Evolutionary conservation across 202 grass and related monocot species (phyloP).

Genomic region (Setaria viridis): DNA sequence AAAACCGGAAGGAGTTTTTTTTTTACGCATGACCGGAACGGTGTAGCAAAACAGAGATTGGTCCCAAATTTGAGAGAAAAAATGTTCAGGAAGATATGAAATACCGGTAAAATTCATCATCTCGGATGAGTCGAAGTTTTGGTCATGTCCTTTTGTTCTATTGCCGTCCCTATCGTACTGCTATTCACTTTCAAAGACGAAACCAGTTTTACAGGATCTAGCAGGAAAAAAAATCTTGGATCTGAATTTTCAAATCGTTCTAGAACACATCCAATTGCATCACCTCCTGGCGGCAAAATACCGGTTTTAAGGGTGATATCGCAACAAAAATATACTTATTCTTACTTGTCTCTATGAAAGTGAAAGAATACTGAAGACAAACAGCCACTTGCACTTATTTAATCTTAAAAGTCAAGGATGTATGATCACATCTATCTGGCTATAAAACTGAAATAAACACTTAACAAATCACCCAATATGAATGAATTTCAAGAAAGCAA

Average conservation of each 20-base stretch:
- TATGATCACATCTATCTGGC: slow-evolving; percentile 57
- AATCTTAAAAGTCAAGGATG: slow-evolving; percentile 56
- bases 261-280: slow-evolving; percentile 1
- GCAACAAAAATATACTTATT: neutral
- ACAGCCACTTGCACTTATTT: slow-evolving; percentile 44
- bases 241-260: slow-evolving; percentile 16
- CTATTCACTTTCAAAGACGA: neutral
- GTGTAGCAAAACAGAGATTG: neutral
- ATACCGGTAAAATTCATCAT: neutral
- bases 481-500: slow-evolving; percentile 64
- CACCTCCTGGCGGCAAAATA: slow-evolving; percentile 24
- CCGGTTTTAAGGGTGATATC: slow-evolving; percentile 26
- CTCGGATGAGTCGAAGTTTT: neutral
- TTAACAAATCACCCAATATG: slow-evolving; percentile 33
- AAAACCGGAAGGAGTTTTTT: neutral
- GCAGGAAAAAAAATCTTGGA: neutral
- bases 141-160: neutral
- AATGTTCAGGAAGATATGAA: slow-evolving; percentile 3
- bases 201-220: neutral
- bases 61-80: neutral
- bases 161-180: neutral
- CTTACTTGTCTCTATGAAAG: slow-evolving; percentile 30
- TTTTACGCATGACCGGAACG: neutral
- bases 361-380: slow-evolving; percentile 26
- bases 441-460: slow-evolving; percentile 47